Evolutionary conservation across 2,329 filamentous ascomycete species (phyloP), one percentile per base, ranked within the genome.

Genomic region (Ophiostoma himal-ulmi): DNA sequence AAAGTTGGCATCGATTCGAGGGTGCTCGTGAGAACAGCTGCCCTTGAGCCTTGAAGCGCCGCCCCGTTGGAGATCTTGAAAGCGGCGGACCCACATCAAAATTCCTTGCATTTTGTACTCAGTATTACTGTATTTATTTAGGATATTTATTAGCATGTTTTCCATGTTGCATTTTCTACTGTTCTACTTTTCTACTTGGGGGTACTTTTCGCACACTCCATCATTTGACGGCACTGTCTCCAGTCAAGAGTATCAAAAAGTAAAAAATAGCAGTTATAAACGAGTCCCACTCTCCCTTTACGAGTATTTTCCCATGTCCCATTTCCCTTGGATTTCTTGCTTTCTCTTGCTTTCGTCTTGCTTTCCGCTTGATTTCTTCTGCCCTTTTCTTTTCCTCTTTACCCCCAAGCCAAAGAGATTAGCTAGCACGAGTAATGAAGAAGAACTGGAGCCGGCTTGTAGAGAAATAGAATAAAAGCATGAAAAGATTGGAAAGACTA

Each of bases 1-100:
- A 22, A 65, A 65, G 62, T 22, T 1, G 20, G 7, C 7, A 20
- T 17, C 14, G 14, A 22, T 3, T 5, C 7, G 11, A 5, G 17
- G 1, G 22, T 30, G 34, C 30, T 36, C 60, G 30, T 22, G 57
- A 62, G 14, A 30, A 34, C 22, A 30, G 22, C 57, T 64, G 60
- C 14, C 17, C 17, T 34, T 65, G 62, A 36, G 22, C 36, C 36
- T 65, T 39, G 36, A 65, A 39, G 62, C 60, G 60, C 60, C 54
- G 54, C 60, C 62, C 62, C 62, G 62, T 65, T 65, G 62, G 62
- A 41, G 62, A 65, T 65, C 62, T 65, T 36, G 62, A 65, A 65
- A 39, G 36, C 14, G 34, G 60, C 8, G 62, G 62, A 65, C 62
- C 62, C 62, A 65, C 62, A 65, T 65, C 62, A 36, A 65, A 65